Percentiles rank a stretch among this genome's conserved stretches.
Evolutionary conservation across 129 eudicot species (phyloP).

Genomic region (Flaveria bidentis): DNA sequence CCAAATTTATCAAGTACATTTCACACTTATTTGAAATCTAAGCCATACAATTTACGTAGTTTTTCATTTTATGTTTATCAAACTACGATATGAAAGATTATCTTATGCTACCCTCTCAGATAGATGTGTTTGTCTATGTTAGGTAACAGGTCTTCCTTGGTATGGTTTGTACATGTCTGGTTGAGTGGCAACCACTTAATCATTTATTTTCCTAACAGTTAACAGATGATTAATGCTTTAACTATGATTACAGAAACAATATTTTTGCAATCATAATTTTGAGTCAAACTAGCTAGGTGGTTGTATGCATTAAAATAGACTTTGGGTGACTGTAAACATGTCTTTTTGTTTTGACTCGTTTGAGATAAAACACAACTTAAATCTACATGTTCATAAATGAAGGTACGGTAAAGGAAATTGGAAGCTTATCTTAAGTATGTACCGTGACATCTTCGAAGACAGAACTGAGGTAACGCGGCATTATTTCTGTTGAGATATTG

Average conservation of each 20-base stretch:
- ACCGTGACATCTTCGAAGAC: conserved; percentile 59
- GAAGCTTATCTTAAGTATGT: conserved; percentile 56
- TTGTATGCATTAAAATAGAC: conserved; percentile 2
- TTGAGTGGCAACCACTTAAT: neutral
- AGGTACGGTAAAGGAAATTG: conserved; percentile 76
- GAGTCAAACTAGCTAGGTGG: neutral
- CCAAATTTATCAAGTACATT: neutral
- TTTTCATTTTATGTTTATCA: neutral
- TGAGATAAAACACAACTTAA: too few relatives aligned
- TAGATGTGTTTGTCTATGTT: neutral
- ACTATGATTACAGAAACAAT: neutral
- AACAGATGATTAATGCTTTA: neutral
- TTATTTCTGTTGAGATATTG: neutral
- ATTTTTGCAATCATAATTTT: neutral
- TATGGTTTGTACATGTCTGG: neutral
- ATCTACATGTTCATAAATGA: too few relatives aligned
- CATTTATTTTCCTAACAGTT: neutral
- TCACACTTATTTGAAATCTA: conserved; percentile 13
- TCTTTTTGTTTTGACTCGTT: neutral
- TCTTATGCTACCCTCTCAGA: neutral
- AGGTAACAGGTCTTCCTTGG: neutral
- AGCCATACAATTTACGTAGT: neutral
- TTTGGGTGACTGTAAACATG: neutral
- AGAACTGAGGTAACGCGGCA: conserved; percentile 64
- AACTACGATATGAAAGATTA: neutral